Percentiles rank a stretch among this genome's conserved stretches.
Conservation (phyloP, 1,139 yeast genomes). For the Geotrichum histeridarum region DNA sequence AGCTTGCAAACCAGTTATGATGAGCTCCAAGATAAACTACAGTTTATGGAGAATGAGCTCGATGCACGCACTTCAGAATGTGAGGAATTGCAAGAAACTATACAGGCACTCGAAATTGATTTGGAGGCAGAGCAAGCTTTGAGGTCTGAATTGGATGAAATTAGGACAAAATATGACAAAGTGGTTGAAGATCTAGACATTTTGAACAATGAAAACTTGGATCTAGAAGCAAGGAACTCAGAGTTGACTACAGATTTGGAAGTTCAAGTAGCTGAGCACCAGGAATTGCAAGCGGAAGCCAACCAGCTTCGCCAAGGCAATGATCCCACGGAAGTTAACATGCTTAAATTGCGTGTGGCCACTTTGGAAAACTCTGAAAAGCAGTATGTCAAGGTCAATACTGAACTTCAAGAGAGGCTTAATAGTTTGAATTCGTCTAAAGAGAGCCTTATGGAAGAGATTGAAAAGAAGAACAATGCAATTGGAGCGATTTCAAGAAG, state of each 20-base stretch:
- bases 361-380: not conserved
- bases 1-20: not conserved
- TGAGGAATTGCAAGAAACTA: slow-evolving; percentile 8
- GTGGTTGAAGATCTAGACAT: slow-evolving; percentile 1
- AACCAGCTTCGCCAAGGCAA: not conserved
- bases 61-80: not conserved
- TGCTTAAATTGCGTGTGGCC: not conserved
- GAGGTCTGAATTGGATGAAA: slow-evolving; percentile 7
- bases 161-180: not conserved
- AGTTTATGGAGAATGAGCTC: not conserved
- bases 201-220: slow-evolving; percentile 2
- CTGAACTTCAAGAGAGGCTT: not conserved
- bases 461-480: slow-evolving; percentile 7
- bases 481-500: slow-evolving; percentile 4
- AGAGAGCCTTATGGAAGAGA: not conserved
- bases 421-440: not conserved
- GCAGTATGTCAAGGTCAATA: not conserved
- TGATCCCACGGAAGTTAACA: not conserved
- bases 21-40: not conserved
- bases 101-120: slow-evolving; percentile 11
- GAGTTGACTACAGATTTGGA: not conserved
- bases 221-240: slow-evolving; percentile 2
- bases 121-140: slow-evolving; percentile 13
- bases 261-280: not conserved
- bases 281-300: not conserved